Evolutionary conservation across 2,329 filamentous ascomycete species (phyloP).

Genomic region (Endocalyx cinctus): DNA sequence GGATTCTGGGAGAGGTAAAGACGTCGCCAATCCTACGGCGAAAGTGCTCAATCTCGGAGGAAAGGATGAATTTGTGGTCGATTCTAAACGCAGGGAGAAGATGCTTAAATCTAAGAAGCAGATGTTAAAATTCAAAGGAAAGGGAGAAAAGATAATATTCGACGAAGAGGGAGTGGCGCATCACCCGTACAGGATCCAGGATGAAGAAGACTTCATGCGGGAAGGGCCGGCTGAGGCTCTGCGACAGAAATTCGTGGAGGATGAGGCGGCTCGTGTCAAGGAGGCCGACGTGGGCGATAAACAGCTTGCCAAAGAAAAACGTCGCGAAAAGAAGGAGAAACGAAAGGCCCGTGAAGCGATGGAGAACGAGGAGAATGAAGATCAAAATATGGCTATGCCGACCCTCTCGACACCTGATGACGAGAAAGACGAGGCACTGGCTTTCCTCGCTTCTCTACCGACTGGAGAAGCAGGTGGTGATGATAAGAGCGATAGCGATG

Average conservation of each 20-base stretch:
- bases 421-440: constrained; percentile 49
- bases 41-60: constrained; percentile 56
- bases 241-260: constrained; percentile 70
- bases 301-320: constrained; percentile 71
- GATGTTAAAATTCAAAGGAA: constrained; percentile 83
- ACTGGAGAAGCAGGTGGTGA: constrained; percentile 37
- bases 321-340: constrained; percentile 69
- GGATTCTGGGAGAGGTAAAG: constrained; percentile 40
- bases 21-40: constrained; percentile 35
- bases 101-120: constrained; percentile 94
- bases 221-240: constrained; percentile 74
- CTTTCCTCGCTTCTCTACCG: constrained; percentile 54
- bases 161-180: constrained; percentile 88
- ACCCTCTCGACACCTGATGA: constrained; percentile 36
- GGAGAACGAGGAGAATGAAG: constrained; percentile 33
- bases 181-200: constrained; percentile 81
- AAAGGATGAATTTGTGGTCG: constrained; percentile 73
- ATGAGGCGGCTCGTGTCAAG: constrained; percentile 66
- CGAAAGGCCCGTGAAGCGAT: constrained; percentile 61
- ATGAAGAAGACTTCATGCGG: constrained; percentile 73
- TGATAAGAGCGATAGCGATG: constrained; percentile 27
- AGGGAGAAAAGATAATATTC: constrained; percentile 79
- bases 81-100: constrained; percentile 94
- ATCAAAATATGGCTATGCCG: constrained; percentile 26
- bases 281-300: constrained; percentile 81